Evolutionary conservation across 2,329 filamentous ascomycete species (phyloP), one percentile per base, ranked within the genome.

Genomic region (Alternaria ethzedia): DNA sequence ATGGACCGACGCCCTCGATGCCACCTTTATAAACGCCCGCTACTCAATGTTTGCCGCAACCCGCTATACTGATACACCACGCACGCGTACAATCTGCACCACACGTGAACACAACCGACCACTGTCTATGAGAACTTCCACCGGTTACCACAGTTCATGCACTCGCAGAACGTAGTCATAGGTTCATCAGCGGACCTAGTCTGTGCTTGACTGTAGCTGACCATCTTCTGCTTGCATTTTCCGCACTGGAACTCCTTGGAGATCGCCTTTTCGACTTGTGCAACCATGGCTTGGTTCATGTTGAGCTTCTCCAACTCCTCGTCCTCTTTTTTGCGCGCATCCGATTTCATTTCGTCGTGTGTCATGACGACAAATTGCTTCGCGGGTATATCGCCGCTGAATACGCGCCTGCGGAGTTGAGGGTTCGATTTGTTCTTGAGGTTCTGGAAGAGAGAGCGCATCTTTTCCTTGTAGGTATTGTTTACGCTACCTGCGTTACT

Each of bases 221-320:
- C 96, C 85, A 93, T 94, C 85, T 92, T 94, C 86, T 97, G 87
- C 74, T 92, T 92, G 83, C 96, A 99, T 81, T 94, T 94, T 76
- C 93, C 89, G 83, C 96, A 99, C 82, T 93, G 90, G 75, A 98
- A 86, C 61, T 90, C 92, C 78, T 91, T 91, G 78, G 90, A 94
- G 82, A 97, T 93, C 78, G 91, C 94, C 86, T 94, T 96, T 82
- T 97, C 91, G 17, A 89, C 91, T 85, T 94, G 91, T 61, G 95
- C 92, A 11, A 97, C 94, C 89, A 98, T 96, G 2, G 96, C 93
- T 81, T 95, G 93, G 84, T 94, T 94, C 92, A 98, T 94, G 82
- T 99, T 99, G 82, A 97, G 93, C 82, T 92, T 89, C 78, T 94
- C 87, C 54, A 97, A 86, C 79, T 89, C 89, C 71, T 87, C 84